These are phyloP conservation scores for Litchi chinensis DNA, from an alignment of 345 rosid species.

Conservation along the genomic window DNA sequence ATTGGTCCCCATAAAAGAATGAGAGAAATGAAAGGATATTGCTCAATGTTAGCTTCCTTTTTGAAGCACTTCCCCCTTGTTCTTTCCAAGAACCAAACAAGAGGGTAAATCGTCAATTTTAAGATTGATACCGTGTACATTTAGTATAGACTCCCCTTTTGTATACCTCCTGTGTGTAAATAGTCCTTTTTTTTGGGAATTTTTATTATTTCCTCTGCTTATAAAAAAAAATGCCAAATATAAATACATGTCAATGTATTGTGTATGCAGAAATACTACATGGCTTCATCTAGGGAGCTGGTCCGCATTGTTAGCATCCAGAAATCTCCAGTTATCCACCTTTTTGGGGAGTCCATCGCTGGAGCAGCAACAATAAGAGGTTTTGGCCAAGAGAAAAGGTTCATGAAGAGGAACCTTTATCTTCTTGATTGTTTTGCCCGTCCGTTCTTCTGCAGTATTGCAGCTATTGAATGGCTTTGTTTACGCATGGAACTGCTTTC, in stretches of 20 bases:
- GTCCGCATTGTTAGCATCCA: slow-evolving; percentile 99
- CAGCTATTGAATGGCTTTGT: slow-evolving; percentile 99
- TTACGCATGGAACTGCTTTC: slow-evolving; percentile 98
- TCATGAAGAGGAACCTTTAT: slow-evolving; percentile 94
- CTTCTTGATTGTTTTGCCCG: slow-evolving; percentile 99
- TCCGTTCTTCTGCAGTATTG: slow-evolving; percentile 96
- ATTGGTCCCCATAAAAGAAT: slow-evolving; percentile 7
- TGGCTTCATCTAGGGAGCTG: slow-evolving; percentile 98
- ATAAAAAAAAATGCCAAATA: background rate
- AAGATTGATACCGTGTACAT: background rate
- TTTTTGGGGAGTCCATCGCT: slow-evolving; percentile 98
- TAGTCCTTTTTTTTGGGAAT: background rate
- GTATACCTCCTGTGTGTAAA: background rate
- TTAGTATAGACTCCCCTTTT: background rate
- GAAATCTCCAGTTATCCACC: slow-evolving; percentile 95
- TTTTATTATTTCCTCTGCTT: background rate
- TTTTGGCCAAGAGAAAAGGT: slow-evolving; percentile 95
- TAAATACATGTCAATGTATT: background rate
- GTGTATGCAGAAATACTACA: slow-evolving; percentile 90
- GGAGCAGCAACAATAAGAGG: slow-evolving; percentile 99
- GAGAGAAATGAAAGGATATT: slow-evolving; percentile 17
- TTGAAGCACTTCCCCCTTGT: background rate
- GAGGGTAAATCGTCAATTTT: background rate
- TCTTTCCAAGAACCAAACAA: slow-evolving; percentile 9
- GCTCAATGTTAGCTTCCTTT: slow-evolving; percentile 5